Evolutionary conservation across 805 yeast species (phyloP).

Genomic region (Brettanomyces custersianus): DNA sequence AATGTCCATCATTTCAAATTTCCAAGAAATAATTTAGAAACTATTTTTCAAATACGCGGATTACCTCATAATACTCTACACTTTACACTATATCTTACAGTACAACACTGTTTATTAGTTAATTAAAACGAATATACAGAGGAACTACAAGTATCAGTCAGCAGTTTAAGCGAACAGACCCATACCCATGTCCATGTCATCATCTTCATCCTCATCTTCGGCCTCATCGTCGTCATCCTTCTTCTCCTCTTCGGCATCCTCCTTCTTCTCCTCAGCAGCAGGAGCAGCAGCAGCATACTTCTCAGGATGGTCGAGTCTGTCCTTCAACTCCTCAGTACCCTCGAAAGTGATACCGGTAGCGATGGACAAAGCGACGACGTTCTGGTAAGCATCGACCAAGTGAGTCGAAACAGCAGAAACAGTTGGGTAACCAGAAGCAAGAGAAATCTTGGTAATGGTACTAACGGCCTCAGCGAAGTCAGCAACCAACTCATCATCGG

Average conservation of each 20-base stretch:
- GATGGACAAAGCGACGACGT: conserved; percentile 93
- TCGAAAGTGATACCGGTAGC: conserved; percentile 99
- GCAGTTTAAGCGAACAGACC: conserved; percentile 87
- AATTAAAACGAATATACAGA: background rate
- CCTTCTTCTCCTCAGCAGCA: conserved; percentile 63
- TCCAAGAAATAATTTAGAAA: too few species aligned
- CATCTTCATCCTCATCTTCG: conserved; percentile 30
- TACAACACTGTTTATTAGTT: too few species aligned
- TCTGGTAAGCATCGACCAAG: conserved; percentile 98
- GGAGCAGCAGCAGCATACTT: conserved; percentile 99
- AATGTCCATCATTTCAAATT: too few species aligned
- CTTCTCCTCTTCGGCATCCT: conserved; percentile 58
- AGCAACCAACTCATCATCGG: conserved; percentile 89
- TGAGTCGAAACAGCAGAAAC: conserved; percentile 99
- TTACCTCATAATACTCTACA: too few species aligned
- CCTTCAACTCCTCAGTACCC: conserved; percentile 98
- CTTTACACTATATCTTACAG: too few species aligned
- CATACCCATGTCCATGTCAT: conserved; percentile 79
- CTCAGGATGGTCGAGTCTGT: conserved; percentile 99
- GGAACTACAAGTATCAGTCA: conserved; percentile 4
- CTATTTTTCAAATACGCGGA: too few species aligned
- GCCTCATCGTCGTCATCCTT: conserved; percentile 68
- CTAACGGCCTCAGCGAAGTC: conserved; percentile 90
- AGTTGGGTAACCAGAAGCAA: conserved; percentile 99
- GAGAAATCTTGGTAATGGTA: conserved; percentile 91